Evolutionary conservation across 1,139 yeast species (phyloP), one percentile per base, ranked within the genome.

Genomic region (Candida neerlandica): DNA sequence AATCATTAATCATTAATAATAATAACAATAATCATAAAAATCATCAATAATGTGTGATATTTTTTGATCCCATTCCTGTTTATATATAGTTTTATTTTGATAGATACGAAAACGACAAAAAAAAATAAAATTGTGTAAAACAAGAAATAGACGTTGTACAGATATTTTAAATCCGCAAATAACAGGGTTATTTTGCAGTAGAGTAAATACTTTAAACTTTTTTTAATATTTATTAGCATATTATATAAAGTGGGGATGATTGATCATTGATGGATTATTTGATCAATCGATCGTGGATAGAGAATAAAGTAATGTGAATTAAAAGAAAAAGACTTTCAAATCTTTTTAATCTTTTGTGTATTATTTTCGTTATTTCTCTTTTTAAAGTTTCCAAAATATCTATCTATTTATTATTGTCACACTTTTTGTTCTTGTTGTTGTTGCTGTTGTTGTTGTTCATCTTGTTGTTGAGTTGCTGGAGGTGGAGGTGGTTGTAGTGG

Each of bases 401-500:
- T 19, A 37, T 37, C 30, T 37, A 16, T 19, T 37, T 12, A 33
- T n/a, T 19, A 18, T 35, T 26, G 44, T 42, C 44, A 42, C 39
- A 42, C 39, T 33, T 33, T 21, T 19, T 30, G 37, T 19, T 19
- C 30, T 30, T 18, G 37, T 41, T 42, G 39, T 27, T 19, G 39
- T 21, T 33, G 38, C 15, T 29, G 37, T 18, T 35, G 43, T 18
- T 14, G 37, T 41, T 19, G 37, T 15, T 34, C 21, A 34, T 34
- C 37, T 34, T 34, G 40, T 12, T 23, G 29, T 14, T 34, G 27
- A 2, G 27, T 6, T 23, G 35, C 9, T 33, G 42, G 30, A 14
- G 37, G 29, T 12, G 40, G 30, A 49, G 54, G 57, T 50, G 68
- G 74, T 56, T 70, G 78, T 54, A 76, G 70, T 14, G 81, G 81